These are phyloP conservation scores for Ogataea allantospora DNA, from an alignment of 805 yeast species.

Conservation along the genomic window DNA sequence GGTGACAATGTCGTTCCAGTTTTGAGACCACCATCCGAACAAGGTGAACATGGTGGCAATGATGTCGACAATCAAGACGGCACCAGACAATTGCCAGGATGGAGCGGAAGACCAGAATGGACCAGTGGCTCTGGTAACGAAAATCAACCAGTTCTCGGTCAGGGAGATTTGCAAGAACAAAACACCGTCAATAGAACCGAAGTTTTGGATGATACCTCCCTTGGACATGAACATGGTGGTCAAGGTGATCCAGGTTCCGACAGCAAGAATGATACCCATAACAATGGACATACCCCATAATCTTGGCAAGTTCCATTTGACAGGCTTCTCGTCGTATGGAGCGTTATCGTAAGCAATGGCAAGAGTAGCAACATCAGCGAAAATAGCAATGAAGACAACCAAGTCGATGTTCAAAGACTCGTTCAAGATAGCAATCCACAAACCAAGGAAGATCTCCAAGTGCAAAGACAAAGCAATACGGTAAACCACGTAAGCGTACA, in stretches of 20 bases:
- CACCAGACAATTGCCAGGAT: slow-evolving; percentile 96
- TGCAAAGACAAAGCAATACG: slow-evolving; percentile 95
- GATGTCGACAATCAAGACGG: slow-evolving; percentile 86
- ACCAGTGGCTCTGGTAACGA: slow-evolving; percentile 95
- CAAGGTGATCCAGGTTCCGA: slow-evolving; percentile 92
- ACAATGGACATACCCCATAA: slow-evolving; percentile 95
- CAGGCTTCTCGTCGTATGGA: slow-evolving; percentile 90
- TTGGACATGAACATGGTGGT: slow-evolving; percentile 88
- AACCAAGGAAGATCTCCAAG: slow-evolving; percentile 91
- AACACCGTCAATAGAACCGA: slow-evolving; percentile 91
- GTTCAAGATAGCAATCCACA: slow-evolving; percentile 95
- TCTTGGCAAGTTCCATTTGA: slow-evolving; percentile 95
- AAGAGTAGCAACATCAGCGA: slow-evolving; percentile 95
- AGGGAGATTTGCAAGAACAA: slow-evolving; percentile 90
- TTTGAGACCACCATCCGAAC: slow-evolving; percentile 98
- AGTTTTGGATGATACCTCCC: slow-evolving; percentile 95
- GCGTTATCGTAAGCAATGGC: slow-evolving; percentile 98
- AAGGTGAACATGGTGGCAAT: slow-evolving; percentile 88
- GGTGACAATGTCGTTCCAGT: slow-evolving; percentile 94
- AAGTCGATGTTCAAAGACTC: slow-evolving; percentile 82
- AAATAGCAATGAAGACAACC: slow-evolving; percentile 94
- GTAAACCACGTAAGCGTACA: slow-evolving; percentile 97
- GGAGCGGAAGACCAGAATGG: slow-evolving; percentile 97
- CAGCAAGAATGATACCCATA: slow-evolving; percentile 81
- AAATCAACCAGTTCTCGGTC: slow-evolving; percentile 96